phyloP scores from a whole-genome alignment of 495 filamentous ascomycete species.

The Parathielavia hyrcaniae region DNA sequence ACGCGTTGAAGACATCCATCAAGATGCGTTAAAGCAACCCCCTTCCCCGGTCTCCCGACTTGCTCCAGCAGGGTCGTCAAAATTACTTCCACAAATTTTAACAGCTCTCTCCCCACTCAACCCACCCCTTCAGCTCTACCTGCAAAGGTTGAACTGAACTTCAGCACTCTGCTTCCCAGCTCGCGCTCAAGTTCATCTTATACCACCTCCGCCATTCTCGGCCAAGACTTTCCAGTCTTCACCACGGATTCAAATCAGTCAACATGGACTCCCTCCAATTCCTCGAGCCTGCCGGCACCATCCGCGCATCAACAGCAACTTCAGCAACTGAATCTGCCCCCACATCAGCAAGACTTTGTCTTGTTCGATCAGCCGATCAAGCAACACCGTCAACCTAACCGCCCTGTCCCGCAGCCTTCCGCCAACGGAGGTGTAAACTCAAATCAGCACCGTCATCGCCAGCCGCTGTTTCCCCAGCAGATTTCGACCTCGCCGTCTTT shows the following conservation, averaged over 20 bases:
- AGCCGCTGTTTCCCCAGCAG: slow-evolving; percentile 31
- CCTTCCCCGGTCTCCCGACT: slow-evolving; percentile 22
- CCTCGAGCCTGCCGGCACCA: slow-evolving; percentile 53
- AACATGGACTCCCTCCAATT: slow-evolving; percentile 57
- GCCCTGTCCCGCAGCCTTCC: slow-evolving; percentile 37
- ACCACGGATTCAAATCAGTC: slow-evolving; percentile 53
- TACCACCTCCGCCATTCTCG: slow-evolving; percentile 47
- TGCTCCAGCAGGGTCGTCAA: slow-evolving; percentile 31
- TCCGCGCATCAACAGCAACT: slow-evolving; percentile 45
- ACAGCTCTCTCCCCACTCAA: slow-evolving; percentile 41
- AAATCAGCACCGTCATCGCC: slow-evolving; percentile 38
- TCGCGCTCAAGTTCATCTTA: slow-evolving; percentile 42
- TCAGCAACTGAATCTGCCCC: slow-evolving; percentile 40
- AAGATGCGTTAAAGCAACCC: slow-evolving; percentile 37
- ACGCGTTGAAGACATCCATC: slow-evolving; percentile 28
- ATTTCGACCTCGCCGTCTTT: slow-evolving; percentile 35
- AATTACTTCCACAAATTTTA: slow-evolving; percentile 41
- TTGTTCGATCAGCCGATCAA: slow-evolving; percentile 47
- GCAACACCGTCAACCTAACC: slow-evolving; percentile 46
- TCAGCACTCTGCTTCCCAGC: slow-evolving; percentile 43
- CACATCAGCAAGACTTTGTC: slow-evolving; percentile 49
- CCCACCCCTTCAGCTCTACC: slow-evolving; percentile 44
- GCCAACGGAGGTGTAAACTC: slow-evolving; percentile 38
- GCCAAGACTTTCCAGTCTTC: slow-evolving; percentile 51
- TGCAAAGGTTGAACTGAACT: slow-evolving; percentile 52